Evolutionary conservation across 2,329 filamentous ascomycete genomes (phyloP).

Genomic region (Aspergillus neoniger): DNA sequence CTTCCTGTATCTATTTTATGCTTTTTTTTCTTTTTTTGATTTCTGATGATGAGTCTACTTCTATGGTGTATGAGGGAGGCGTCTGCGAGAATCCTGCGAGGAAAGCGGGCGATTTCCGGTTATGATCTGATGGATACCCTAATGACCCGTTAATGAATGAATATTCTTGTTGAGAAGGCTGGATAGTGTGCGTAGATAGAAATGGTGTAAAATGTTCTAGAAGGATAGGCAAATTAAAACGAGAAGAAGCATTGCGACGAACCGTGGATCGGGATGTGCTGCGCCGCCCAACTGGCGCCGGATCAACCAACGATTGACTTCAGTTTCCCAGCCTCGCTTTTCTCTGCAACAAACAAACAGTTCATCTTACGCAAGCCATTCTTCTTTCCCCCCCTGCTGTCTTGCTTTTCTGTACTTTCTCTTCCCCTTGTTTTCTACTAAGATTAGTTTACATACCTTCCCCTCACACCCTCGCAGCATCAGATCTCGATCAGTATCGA

Average conservation of each 20-base stretch:
- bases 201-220: too few species aligned
- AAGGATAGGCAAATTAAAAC: too few species aligned
- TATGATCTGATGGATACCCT: slow-evolving; percentile 10
- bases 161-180: too few species aligned
- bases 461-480: background rate
- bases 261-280: background rate
- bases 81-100: background rate
- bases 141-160: slow-evolving; percentile 1
- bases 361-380: background rate
- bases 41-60: background rate
- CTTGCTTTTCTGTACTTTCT: background rate
- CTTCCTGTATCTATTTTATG: slow-evolving; percentile 17
- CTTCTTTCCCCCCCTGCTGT: background rate
- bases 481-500: background rate
- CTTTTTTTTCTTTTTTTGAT: slow-evolving; percentile 5
- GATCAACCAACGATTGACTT: background rate
- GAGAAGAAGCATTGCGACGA: background rate
- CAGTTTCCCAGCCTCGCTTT: background rate
- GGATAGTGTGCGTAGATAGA: too few species aligned
- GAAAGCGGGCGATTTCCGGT: background rate
- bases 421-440: background rate
- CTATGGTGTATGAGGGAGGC: background rate
- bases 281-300: background rate
- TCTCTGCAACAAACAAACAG: background rate
- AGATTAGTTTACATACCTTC: background rate